Evolutionary conservation across 169 alveolate genomes (phyloP).

Genomic region (Plasmodium adleri): DNA sequence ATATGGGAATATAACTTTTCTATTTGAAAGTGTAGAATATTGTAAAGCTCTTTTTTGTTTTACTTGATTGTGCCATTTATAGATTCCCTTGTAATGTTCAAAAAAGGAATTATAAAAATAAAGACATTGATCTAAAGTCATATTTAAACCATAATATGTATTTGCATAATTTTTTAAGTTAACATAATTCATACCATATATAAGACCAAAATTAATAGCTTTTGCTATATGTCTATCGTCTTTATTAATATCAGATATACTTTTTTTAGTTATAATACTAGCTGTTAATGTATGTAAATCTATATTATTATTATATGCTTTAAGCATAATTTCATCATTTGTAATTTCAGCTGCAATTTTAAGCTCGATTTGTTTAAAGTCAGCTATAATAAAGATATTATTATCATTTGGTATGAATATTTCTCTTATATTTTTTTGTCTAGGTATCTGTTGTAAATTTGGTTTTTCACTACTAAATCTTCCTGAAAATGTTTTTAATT

Average conservation of each 20-base stretch:
- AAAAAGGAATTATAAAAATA: slow-evolving; percentile 85
- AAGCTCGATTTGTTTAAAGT: slow-evolving; percentile 90
- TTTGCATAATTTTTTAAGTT: slow-evolving; percentile 88
- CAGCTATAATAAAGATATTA: slow-evolving; percentile 88
- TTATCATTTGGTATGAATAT: slow-evolving; percentile 87
- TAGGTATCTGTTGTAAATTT: slow-evolving; percentile 91
- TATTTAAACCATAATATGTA: slow-evolving; percentile 83
- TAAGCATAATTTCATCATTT: slow-evolving; percentile 87
- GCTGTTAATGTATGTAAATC: slow-evolving; percentile 87
- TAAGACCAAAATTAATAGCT: slow-evolving; percentile 90
- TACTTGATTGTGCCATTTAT: slow-evolving; percentile 88
- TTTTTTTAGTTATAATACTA: slow-evolving; percentile 81
- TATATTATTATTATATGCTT: slow-evolving; percentile 85
- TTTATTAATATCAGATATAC: slow-evolving; percentile 80
- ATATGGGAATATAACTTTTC: slow-evolving; percentile 87
- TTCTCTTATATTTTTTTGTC: slow-evolving; percentile 87
- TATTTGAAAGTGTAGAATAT: slow-evolving; percentile 82
- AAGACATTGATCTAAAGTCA: slow-evolving; percentile 84
- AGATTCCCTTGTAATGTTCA: slow-evolving; percentile 86
- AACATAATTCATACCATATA: slow-evolving; percentile 89
- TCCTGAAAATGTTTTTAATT: slow-evolving; percentile 91
- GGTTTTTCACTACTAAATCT: slow-evolving; percentile 92
- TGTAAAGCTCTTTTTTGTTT: slow-evolving; percentile 79
- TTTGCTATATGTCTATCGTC: slow-evolving; percentile 92
- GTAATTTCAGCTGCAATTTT: slow-evolving; percentile 92